phyloP scores from a whole-genome alignment of 2,329 filamentous ascomycete species.

The Monosporascus sp. region DNA sequence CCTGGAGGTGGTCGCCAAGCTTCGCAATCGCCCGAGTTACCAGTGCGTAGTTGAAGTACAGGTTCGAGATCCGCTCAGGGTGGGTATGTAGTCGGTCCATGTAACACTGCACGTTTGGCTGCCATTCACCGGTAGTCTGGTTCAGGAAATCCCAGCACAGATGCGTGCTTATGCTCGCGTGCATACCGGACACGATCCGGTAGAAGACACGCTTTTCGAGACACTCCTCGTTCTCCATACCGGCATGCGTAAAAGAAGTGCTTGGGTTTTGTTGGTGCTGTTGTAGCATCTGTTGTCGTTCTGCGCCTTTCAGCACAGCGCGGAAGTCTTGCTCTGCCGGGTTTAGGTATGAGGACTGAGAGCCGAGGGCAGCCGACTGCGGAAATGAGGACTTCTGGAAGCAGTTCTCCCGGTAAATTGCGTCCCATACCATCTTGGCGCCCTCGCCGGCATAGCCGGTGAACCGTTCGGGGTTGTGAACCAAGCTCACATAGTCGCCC shows the following conservation, averaged over 20 bases:
- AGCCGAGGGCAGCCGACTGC: constrained; percentile 49
- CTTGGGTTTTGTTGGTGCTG: constrained; percentile 51
- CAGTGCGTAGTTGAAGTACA: constrained; percentile 99
- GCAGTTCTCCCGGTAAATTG: constrained; percentile 96
- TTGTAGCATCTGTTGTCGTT: constrained; percentile 56
- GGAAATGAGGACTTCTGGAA: constrained; percentile 68
- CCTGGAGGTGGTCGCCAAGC: constrained; percentile 72
- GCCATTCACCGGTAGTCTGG: constrained; percentile 89
- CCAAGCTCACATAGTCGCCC: constrained; percentile 92
- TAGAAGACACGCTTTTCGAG: constrained; percentile 99
- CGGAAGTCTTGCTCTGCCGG: constrained; percentile 57
- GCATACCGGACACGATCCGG: constrained; percentile 92
- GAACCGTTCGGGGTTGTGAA: constrained; percentile 91
- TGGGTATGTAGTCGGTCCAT: constrained; percentile 74
- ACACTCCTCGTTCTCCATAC: constrained; percentile 79
- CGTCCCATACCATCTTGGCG: constrained; percentile 88
- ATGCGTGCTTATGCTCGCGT: constrained; percentile 94
- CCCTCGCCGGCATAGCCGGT: constrained; percentile 87
- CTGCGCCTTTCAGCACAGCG: constrained; percentile 53
- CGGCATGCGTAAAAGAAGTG: constrained; percentile 55
- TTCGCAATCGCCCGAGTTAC: constrained; percentile 88
- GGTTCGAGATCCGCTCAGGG: constrained; percentile 89
- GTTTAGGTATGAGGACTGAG: constrained; percentile 35
- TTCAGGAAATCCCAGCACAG: constrained; percentile 95
- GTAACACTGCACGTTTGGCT: constrained; percentile 86